These are phyloP conservation scores for Saposhnikovia divaricata DNA, from an alignment of 129 eudicot genomes.

Conservation along the genomic window DNA sequence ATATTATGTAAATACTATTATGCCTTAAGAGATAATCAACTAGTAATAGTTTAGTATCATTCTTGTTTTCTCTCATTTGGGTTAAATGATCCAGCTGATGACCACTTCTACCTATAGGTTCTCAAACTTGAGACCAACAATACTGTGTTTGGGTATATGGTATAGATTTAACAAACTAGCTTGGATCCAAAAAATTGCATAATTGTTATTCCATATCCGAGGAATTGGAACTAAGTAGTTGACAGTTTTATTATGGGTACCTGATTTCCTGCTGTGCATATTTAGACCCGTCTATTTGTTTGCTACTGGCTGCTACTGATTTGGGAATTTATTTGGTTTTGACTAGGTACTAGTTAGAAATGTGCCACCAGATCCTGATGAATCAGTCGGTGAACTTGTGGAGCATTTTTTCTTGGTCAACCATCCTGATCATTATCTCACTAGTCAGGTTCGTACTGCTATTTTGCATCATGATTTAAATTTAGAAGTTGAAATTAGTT, in stretches of 20 bases:
- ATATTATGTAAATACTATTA: neutral
- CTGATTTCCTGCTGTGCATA: neutral
- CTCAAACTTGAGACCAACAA: neutral
- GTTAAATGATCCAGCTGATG: neutral
- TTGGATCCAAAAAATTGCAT: neutral
- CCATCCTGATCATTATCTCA: conserved; percentile 81
- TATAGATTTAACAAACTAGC: neutral
- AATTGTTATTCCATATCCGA: neutral
- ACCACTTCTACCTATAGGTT: neutral
- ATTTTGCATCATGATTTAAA: neutral
- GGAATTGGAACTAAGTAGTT: neutral
- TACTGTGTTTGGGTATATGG: neutral
- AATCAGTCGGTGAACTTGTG: conserved; percentile 71
- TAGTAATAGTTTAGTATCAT: neutral
- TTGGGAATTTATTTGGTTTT: neutral
- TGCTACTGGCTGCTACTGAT: neutral
- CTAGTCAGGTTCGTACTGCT: conserved; percentile 56
- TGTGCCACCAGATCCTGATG: conserved; percentile 85
- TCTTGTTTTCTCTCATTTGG: neutral
- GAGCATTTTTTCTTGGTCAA: conserved; percentile 89
- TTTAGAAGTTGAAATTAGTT: neutral
- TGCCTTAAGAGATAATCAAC: neutral
- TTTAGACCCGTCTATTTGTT: neutral
- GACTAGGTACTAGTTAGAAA: conserved; percentile 80
- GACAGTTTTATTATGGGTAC: neutral